Conservation (phyloP, 2,329 filamentous ascomycete species). For the Paecilomyces formosus region DNA sequence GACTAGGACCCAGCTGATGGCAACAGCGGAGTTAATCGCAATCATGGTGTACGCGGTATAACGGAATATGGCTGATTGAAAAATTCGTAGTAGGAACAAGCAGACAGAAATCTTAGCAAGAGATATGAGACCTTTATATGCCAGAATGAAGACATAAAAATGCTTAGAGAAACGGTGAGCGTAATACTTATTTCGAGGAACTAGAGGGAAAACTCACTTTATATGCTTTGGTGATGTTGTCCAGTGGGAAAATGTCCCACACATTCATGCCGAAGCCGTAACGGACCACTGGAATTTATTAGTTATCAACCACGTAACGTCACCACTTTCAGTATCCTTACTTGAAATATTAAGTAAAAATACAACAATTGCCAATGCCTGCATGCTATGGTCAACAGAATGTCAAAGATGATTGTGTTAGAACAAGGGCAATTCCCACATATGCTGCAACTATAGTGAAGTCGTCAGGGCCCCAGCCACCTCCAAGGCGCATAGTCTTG, state of each 20-base stretch:
- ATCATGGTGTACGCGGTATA: conserved; percentile 11
- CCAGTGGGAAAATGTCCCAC: conserved; percentile 14
- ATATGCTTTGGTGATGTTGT: conserved; percentile 11
- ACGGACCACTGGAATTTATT: conserved; percentile 10
- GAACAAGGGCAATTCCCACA: background rate
- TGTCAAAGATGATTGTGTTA: background rate
- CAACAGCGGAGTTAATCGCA: conserved; percentile 4
- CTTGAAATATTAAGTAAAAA: background rate
- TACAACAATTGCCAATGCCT: background rate
- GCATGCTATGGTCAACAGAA: background rate
- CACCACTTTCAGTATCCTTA: background rate
- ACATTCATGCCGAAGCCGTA: conserved; percentile 15
- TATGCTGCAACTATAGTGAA: background rate
- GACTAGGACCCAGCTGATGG: background rate
- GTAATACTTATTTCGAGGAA: background rate
- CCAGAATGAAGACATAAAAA: background rate
- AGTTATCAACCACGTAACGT: background rate
- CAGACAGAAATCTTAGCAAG: conserved; percentile 12
- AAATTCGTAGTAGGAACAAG: conserved; percentile 16
- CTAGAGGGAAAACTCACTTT: conserved; percentile 6
- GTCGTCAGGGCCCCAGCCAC: background rate
- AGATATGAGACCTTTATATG: background rate
- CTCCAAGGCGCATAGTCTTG: background rate
- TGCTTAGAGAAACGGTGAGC: background rate
- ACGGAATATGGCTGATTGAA: conserved; percentile 11